Conservation (phyloP, 768 basidiomycete genomes). For the Collybia sp. region DNA sequence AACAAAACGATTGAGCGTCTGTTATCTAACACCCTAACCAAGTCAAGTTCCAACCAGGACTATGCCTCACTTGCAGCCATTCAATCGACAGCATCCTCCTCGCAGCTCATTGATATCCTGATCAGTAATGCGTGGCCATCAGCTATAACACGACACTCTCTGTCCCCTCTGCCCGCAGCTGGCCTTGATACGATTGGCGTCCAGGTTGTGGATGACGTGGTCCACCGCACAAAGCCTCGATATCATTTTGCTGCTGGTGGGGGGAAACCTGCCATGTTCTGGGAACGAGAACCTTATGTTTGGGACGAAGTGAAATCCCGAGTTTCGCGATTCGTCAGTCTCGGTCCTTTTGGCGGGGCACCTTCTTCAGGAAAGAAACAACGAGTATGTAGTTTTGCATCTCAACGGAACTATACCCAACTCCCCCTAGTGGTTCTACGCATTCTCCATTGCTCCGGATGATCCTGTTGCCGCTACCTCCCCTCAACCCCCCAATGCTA, state of each 20-base stretch:
- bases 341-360: constrained; percentile 83
- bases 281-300: constrained; percentile 91
- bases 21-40: constrained; percentile 62
- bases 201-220: constrained; percentile 59
- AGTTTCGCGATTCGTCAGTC: constrained; percentile 74
- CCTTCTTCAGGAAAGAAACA: constrained; percentile 68
- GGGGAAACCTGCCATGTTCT: constrained; percentile 71
- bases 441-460: constrained; percentile 76
- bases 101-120: constrained; percentile 74
- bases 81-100: constrained; percentile 52
- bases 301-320: constrained; percentile 75
- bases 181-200: constrained; percentile 41
- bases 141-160: constrained; percentile 56
- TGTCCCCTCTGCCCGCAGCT: constrained; percentile 42
- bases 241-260: constrained; percentile 81
- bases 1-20: constrained; percentile 66
- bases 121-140: constrained; percentile 78
- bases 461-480: constrained; percentile 27
- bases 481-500: constrained; percentile 55
- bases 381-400: constrained; percentile 48
- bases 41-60: constrained; percentile 40
- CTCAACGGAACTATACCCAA: neutral
- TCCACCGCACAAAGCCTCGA: constrained; percentile 67
- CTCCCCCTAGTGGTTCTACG: constrained; percentile 87
- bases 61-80: constrained; percentile 68